These are phyloP conservation scores for Corylus heterophylla DNA, from an alignment of 306 rosid species.

Conservation along the genomic window DNA sequence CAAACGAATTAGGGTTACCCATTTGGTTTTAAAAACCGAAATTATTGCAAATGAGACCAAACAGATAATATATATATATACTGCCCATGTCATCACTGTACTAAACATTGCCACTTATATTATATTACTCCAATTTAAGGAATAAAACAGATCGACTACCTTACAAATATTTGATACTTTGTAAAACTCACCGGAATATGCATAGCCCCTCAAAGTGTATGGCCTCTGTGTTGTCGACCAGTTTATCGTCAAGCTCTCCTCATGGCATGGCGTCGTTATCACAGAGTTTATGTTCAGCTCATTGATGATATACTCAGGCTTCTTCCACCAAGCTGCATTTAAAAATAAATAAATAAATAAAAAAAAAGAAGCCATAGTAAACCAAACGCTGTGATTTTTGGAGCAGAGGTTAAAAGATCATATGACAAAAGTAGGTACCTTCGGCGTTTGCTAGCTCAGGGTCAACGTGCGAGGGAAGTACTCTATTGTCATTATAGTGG, in stretches of 20 bases:
- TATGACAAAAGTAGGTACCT: constrained; percentile 33
- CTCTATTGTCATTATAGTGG: constrained; percentile 70
- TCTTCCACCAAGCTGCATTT: constrained; percentile 89
- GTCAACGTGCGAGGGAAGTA: constrained; percentile 78
- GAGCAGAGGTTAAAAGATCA: background rate
- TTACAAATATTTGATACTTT: background rate
- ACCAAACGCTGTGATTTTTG: background rate
- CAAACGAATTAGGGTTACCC: too few species aligned
- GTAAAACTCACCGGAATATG: constrained; percentile 77
- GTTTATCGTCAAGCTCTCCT: constrained; percentile 75
- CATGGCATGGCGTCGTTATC: constrained; percentile 82
- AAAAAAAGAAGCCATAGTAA: too few species aligned
- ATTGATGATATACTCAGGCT: constrained; percentile 73
- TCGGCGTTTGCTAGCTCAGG: constrained; percentile 75
- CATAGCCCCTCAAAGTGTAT: constrained; percentile 64
- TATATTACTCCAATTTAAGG: background rate
- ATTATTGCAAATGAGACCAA: too few species aligned
- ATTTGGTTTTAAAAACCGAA: too few species aligned
- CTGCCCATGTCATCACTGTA: too few species aligned
- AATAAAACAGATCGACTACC: background rate
- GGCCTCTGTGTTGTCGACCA: constrained; percentile 73
- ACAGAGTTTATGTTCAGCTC: constrained; percentile 87
- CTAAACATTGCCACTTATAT: too few species aligned
- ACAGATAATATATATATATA: too few species aligned
- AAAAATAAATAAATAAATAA: too few species aligned